A percentile compares a stretch with the other conserved stretches of the same genome.
phyloP scores from a whole-genome alignment of 2,329 filamentous ascomycete species.

The Aspergillus transmontanensis region DNA sequence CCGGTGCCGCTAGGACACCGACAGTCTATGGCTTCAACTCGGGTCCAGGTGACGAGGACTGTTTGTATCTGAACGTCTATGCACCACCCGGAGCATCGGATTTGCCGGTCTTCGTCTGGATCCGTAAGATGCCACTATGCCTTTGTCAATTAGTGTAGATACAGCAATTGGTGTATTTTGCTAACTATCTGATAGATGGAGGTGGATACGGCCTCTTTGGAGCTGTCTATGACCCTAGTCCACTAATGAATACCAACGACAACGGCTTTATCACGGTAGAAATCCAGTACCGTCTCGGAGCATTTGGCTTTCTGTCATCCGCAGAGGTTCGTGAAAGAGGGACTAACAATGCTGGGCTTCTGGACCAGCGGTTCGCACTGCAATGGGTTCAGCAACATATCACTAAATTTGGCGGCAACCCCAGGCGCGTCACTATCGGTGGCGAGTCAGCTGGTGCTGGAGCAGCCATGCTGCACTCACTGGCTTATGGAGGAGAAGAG shows the following conservation, averaged over 20 bases:
- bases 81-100: not conserved
- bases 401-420: not conserved
- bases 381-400: constrained; percentile 1
- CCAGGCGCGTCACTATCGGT: not conserved
- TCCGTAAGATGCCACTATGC: not conserved
- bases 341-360: not conserved
- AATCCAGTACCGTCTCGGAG: constrained; percentile 4
- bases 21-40: not conserved
- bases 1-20: not conserved
- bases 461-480: not conserved
- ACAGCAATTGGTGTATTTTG: not conserved
- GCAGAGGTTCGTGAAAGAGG: not conserved
- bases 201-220: not conserved
- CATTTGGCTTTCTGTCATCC: constrained; percentile 4
- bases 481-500: not conserved
- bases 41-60: not conserved
- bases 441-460: constrained; percentile 2
- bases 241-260: not conserved
- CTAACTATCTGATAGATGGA: not conserved
- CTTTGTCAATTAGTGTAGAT: not conserved
- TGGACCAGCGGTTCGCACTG: not conserved
- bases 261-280: not conserved
- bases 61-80: constrained; percentile 5
- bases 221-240: not conserved
- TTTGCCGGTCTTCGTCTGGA: constrained; percentile 8